Percentiles rank a stretch among this genome's conserved stretches.
phyloP scores from a whole-genome alignment of 2,329 filamentous ascomycete genomes.

The Aureobasidium sp. region DNA sequence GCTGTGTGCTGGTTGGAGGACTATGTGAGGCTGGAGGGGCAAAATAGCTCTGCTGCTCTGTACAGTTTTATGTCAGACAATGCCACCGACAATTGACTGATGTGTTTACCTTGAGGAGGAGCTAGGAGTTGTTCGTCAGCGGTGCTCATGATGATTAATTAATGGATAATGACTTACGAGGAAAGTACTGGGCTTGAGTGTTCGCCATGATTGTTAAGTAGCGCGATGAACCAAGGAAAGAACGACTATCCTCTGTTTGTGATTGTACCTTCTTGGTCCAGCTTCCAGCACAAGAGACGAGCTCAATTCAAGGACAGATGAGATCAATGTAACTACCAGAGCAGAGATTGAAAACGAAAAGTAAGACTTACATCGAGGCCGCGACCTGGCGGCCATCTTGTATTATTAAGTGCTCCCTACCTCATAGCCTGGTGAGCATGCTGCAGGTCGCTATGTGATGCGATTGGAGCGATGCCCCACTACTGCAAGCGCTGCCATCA shows the following conservation, averaged over 20 bases:
- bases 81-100: not conserved
- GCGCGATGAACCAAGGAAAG: not conserved
- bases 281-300: not conserved
- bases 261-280: not conserved
- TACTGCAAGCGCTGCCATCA: constrained; percentile 8
- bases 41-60: constrained; percentile 12
- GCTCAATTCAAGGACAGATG: not conserved
- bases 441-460: not conserved
- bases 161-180: constrained; percentile 19
- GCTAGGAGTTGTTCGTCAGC: not conserved
- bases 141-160: not conserved
- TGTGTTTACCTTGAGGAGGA: not conserved
- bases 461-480: constrained; percentile 4
- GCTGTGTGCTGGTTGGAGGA: not conserved
- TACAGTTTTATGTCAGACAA: not conserved
- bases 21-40: constrained; percentile 3
- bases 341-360: not conserved
- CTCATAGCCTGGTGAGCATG: not conserved
- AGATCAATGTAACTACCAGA: not conserved
- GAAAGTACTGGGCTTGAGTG: constrained; percentile 23
- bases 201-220: constrained; percentile 3
- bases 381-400: not conserved
- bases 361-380: not conserved
- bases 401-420: not conserved
- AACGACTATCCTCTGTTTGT: not conserved